A percentile compares a stretch with the other conserved stretches of the same genome.
phyloP scores from a whole-genome alignment of 108 stramenopile species.

The Fragilaria radians region DNA sequence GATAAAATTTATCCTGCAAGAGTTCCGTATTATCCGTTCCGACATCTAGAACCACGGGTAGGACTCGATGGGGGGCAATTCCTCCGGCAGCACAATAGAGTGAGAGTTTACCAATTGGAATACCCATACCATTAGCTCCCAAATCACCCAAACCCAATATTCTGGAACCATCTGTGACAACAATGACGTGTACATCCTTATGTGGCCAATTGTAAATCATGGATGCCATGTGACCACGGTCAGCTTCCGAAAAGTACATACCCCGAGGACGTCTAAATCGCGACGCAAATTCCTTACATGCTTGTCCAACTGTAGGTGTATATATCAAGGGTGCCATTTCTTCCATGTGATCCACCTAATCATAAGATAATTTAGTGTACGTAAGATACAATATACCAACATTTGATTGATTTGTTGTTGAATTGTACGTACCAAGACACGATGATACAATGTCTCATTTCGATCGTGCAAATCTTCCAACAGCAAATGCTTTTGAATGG shows the following conservation, averaged over 20 bases:
- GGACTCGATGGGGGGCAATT: slow-evolving; percentile 91
- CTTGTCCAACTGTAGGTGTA: slow-evolving; percentile 98
- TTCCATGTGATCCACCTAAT: slow-evolving; percentile 81
- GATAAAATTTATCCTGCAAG: slow-evolving; percentile 85
- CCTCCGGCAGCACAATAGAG: slow-evolving; percentile 98
- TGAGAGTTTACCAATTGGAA: slow-evolving; percentile 84
- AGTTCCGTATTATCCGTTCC: slow-evolving; percentile 97
- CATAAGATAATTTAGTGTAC: background rate
- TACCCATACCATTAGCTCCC: slow-evolving; percentile 96
- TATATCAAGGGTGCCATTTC: slow-evolving; percentile 97
- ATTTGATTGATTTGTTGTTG: no score
- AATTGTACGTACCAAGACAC: slow-evolving; percentile 60
- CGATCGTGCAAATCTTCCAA: slow-evolving; percentile 91
- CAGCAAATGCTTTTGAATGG: slow-evolving; percentile 88
- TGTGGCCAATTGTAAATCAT: slow-evolving; percentile 98
- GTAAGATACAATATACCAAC: background rate
- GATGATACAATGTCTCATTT: slow-evolving; percentile 97
- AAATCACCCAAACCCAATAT: slow-evolving; percentile 97
- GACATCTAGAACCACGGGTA: slow-evolving; percentile 94
- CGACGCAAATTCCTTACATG: slow-evolving; percentile 81
- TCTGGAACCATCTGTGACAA: slow-evolving; percentile 94
- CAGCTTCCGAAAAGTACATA: slow-evolving; percentile 92
- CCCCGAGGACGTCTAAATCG: slow-evolving; percentile 85
- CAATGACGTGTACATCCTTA: slow-evolving; percentile 91
- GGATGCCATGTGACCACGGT: slow-evolving; percentile 88